Percentiles rank a stretch among this genome's conserved stretches.
phyloP scores from a whole-genome alignment of 371 early-diverging fungal genomes.

The Apophysomyces ossiformis region DNA sequence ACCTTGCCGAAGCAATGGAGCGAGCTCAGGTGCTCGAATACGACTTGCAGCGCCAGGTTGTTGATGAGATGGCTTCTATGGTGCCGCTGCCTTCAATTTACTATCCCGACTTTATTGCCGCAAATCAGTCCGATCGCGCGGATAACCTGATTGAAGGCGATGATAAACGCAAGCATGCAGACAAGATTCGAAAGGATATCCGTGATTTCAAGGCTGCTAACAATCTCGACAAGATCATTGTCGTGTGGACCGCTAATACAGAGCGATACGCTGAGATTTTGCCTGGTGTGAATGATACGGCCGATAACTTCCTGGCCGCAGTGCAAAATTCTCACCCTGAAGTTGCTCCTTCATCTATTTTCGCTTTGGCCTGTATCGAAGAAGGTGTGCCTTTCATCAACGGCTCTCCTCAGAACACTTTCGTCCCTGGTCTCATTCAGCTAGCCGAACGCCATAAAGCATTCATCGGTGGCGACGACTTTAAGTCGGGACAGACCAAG shows the following conservation, averaged over 20 bases:
- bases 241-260: slow-evolving; percentile 98
- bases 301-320: slow-evolving; percentile 86
- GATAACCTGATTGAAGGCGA: slow-evolving; percentile 86
- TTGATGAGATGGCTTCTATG: slow-evolving; percentile 75
- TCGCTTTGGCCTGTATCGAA: slow-evolving; percentile 94
- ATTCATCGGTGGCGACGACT: slow-evolving; percentile 97
- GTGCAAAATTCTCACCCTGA: slow-evolving; percentile 83
- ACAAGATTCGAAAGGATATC: slow-evolving; percentile 91
- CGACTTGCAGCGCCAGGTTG: slow-evolving; percentile 93
- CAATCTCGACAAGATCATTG: slow-evolving; percentile 89
- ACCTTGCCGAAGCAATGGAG: slow-evolving; percentile 91
- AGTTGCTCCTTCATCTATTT: slow-evolving; percentile 95
- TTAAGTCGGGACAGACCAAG: slow-evolving; percentile 99
- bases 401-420: slow-evolving; percentile 98
- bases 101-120: slow-evolving; percentile 96
- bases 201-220: slow-evolving; percentile 90
- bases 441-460: slow-evolving; percentile 88
- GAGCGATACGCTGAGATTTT: slow-evolving; percentile 87
- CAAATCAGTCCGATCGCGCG: slow-evolving; percentile 96
- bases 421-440: slow-evolving; percentile 91
- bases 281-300: slow-evolving; percentile 94
- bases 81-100: slow-evolving; percentile 93
- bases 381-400: slow-evolving; percentile 96
- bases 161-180: slow-evolving; percentile 86
- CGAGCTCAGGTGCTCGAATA: slow-evolving; percentile 93